These are phyloP conservation scores for Trichophyton rubrum DNA, from an alignment of 2,329 filamentous ascomycete species.

Conservation along the genomic window DNA sequence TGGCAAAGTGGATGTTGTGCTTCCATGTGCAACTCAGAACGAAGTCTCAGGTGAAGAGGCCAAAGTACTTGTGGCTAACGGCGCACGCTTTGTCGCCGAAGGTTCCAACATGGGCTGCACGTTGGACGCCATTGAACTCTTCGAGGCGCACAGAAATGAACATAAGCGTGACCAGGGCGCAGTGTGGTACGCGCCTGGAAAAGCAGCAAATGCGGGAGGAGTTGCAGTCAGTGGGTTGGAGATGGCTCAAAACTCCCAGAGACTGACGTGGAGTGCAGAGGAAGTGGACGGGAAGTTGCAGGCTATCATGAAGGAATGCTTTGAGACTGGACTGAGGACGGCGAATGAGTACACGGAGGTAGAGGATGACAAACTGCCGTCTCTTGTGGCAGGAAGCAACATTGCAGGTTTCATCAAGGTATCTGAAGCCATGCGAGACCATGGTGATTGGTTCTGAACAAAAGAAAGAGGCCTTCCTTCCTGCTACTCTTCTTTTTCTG, in stretches of 20 bases:
- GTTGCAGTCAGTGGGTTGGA: slow-evolving; percentile 94
- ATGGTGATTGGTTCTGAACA: slow-evolving; percentile 76
- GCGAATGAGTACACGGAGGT: slow-evolving; percentile 76
- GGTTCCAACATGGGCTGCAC: slow-evolving; percentile 99
- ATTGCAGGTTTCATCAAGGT: slow-evolving; percentile 98
- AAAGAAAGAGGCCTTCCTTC: neutral
- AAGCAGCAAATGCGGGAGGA: slow-evolving; percentile 95
- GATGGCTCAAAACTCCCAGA: slow-evolving; percentile 95
- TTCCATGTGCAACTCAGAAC: slow-evolving; percentile 93
- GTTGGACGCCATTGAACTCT: slow-evolving; percentile 84
- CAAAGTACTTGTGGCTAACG: slow-evolving; percentile 61
- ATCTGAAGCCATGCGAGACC: slow-evolving; percentile 82
- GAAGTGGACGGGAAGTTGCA: slow-evolving; percentile 88
- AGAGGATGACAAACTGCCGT: slow-evolving; percentile 72
- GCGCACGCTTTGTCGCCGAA: slow-evolving; percentile 79
- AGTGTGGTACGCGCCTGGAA: slow-evolving; percentile 93
- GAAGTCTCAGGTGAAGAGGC: slow-evolving; percentile 91
- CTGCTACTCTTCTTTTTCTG: neutral
- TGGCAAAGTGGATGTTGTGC: slow-evolving; percentile 76
- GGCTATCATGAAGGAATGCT: slow-evolving; percentile 88
- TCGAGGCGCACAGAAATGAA: slow-evolving; percentile 52
- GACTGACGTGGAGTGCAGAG: slow-evolving; percentile 73
- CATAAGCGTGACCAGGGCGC: slow-evolving; percentile 45
- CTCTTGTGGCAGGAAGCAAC: slow-evolving; percentile 84
- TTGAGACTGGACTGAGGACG: slow-evolving; percentile 76